These are phyloP conservation scores for Aplosporella prunicola DNA, from an alignment of 2,329 filamentous ascomycete genomes.

Conservation along the genomic window DNA sequence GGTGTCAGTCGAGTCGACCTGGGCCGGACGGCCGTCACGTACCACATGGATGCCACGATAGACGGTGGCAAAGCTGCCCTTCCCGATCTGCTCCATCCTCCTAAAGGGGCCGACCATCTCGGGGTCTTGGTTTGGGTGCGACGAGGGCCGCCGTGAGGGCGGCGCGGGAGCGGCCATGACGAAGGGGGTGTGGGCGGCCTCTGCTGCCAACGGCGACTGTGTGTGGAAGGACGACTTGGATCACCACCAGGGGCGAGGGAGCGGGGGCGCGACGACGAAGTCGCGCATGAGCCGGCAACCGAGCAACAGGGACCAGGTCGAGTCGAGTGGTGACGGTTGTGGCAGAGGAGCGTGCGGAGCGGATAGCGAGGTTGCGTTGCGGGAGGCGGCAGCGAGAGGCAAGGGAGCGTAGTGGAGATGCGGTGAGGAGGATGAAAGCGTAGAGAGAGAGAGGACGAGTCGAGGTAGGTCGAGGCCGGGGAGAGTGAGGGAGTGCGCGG, in stretches of 20 bases:
- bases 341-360: background rate
- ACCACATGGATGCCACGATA: conserved; percentile 82
- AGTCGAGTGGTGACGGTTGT: background rate
- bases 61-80: conserved; percentile 95
- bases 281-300: conserved; percentile 9
- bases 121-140: conserved; percentile 12
- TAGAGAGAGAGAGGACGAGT: conserved; percentile 1
- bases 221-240: too few relatives aligned
- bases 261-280: conserved; percentile 5
- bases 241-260: conserved; percentile 11
- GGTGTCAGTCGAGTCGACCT: conserved; percentile 10
- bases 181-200: conserved; percentile 1
- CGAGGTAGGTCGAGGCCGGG: too few relatives aligned
- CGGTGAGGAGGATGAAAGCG: background rate
- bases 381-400: background rate
- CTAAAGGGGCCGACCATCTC: conserved; percentile 68
- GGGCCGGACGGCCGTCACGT: conserved; percentile 28
- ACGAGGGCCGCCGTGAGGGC: conserved; percentile 4
- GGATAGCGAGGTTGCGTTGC: background rate
- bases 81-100: conserved; percentile 83
- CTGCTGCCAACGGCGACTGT: conserved; percentile 7
- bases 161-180: conserved; percentile 9
- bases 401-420: conserved; percentile 2
- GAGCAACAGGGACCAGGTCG: conserved; percentile 1
- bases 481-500: too few relatives aligned